phyloP scores from a whole-genome alignment of 1,284 basidiomycete genomes.

The Vanrija sp. region DNA sequence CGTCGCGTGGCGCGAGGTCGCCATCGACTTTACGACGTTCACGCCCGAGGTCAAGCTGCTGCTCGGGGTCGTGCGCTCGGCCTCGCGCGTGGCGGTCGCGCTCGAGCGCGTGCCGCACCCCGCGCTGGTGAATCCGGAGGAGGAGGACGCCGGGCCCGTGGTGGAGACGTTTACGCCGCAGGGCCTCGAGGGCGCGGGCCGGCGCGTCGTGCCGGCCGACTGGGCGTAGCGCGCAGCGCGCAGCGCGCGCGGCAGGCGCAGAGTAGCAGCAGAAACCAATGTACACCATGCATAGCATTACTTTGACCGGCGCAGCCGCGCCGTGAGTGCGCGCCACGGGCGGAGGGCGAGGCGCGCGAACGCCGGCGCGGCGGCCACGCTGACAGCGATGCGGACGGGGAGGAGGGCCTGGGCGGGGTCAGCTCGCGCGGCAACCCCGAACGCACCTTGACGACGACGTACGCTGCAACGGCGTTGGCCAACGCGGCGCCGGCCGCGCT shows the following conservation, averaged over 20 bases:
- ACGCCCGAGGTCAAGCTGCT: constrained; percentile 33
- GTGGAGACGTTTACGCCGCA: background rate
- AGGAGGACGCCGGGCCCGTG: constrained; percentile 1
- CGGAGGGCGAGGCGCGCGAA: constrained; percentile 66
- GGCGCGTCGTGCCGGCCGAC: background rate
- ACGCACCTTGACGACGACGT: constrained; percentile 73
- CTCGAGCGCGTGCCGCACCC: background rate
- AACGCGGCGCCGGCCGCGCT: constrained; percentile 34
- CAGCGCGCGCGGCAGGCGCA: too few relatives aligned
- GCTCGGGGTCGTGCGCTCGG: constrained; percentile 17
- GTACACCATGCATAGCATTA: too few relatives aligned
- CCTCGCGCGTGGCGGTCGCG: background rate
- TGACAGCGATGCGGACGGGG: constrained; percentile 69
- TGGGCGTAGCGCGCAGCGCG: too few relatives aligned
- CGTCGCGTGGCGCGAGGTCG: constrained; percentile 37
- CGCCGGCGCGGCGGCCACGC: constrained; percentile 68
- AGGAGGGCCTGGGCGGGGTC: constrained; percentile 60
- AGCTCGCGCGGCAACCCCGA: background rate
- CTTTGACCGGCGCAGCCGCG: too few relatives aligned
- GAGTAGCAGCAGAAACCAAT: too few relatives aligned
- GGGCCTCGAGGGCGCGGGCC: background rate
- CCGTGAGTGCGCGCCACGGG: constrained; percentile 43
- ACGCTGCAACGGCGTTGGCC: constrained; percentile 65
- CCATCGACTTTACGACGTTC: constrained; percentile 33
- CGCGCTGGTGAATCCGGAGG: background rate